Evolutionary conservation across 2,329 filamentous ascomycete genomes (phyloP).

Genomic region (Septoria petroselini): DNA sequence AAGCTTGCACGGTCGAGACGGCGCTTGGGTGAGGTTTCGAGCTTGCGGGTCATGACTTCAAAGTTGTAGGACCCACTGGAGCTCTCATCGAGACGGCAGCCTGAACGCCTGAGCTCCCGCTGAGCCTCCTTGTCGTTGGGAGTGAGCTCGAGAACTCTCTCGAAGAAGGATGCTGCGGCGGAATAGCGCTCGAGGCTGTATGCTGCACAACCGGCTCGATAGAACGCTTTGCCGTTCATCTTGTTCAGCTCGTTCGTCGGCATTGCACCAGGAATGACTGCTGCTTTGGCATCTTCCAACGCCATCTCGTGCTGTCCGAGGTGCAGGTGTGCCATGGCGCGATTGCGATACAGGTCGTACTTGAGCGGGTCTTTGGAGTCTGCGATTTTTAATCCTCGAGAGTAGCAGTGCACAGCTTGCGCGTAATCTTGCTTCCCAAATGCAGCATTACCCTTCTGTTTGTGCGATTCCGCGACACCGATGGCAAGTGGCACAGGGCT

Average conservation of each 20-base stretch:
- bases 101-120: conserved; percentile 14
- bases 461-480: conserved; percentile 14
- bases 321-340: conserved; percentile 22
- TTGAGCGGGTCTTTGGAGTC: conserved; percentile 6
- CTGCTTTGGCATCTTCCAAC: conserved; percentile 21
- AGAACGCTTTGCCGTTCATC: conserved; percentile 27
- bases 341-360: conserved; percentile 28
- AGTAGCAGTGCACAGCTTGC: conserved; percentile 20
- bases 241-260: conserved; percentile 1
- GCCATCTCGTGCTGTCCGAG: conserved; percentile 26
- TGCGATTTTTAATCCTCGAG: conserved; percentile 9
- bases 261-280: conserved; percentile 7
- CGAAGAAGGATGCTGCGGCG: conserved; percentile 14
- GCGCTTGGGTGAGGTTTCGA: background rate
- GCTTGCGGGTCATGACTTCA: conserved; percentile 15
- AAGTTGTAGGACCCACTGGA: conserved; percentile 29
- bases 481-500: conserved; percentile 3
- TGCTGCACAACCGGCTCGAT: conserved; percentile 28
- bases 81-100: conserved; percentile 24
- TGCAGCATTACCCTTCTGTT: conserved; percentile 26
- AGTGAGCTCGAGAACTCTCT: conserved; percentile 11
- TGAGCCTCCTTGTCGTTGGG: conserved; percentile 20
- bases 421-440: conserved; percentile 20
- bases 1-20: conserved; percentile 28
- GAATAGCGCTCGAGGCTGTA: conserved; percentile 29